These are phyloP conservation scores for Drechslera avenae DNA, from an alignment of 2,329 filamentous ascomycete species.

Conservation along the genomic window DNA sequence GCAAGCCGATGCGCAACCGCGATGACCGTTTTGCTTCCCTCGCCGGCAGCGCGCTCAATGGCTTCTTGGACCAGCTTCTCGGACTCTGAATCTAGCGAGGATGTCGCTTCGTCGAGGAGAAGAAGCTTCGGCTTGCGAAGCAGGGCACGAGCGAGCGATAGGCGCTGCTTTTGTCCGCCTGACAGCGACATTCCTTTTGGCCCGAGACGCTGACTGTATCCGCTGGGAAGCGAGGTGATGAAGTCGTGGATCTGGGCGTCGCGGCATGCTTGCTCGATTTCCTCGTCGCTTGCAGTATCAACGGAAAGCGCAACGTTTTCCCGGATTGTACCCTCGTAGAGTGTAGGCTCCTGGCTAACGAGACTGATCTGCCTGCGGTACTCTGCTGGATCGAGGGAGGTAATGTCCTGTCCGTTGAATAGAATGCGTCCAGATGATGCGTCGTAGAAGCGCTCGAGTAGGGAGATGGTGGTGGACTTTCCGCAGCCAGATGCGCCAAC, in stretches of 20 bases:
- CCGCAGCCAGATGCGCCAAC: slow-evolving; percentile 72
- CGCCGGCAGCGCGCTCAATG: slow-evolving; percentile 41
- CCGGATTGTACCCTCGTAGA: slow-evolving; percentile 52
- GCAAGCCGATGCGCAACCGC: slow-evolving; percentile 47
- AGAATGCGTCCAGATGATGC: slow-evolving; percentile 67
- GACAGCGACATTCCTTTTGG: slow-evolving; percentile 43
- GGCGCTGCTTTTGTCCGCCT: slow-evolving; percentile 46
- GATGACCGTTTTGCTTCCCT: slow-evolving; percentile 36
- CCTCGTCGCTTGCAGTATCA: slow-evolving; percentile 33
- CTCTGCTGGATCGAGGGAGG: slow-evolving; percentile 39
- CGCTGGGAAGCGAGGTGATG: slow-evolving; percentile 42
- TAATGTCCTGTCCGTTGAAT: slow-evolving; percentile 52
- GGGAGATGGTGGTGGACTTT: slow-evolving; percentile 71
- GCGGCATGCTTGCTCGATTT: slow-evolving; percentile 40
- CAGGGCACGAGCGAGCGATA: slow-evolving; percentile 42
- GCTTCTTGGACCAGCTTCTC: slow-evolving; percentile 45
- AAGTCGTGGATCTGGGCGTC: slow-evolving; percentile 50
- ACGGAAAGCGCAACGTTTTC: slow-evolving; percentile 49
- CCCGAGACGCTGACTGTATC: slow-evolving; percentile 43
- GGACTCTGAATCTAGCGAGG: slow-evolving; percentile 39
- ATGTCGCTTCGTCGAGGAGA: slow-evolving; percentile 46
- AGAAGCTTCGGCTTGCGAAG: slow-evolving; percentile 40
- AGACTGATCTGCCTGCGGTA: slow-evolving; percentile 52
- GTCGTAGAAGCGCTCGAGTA: slow-evolving; percentile 72
- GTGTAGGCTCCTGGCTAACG: slow-evolving; percentile 54